These are phyloP conservation scores for Geotrichum klebahnii DNA, from an alignment of 1,139 yeast species.

Conservation along the genomic window DNA sequence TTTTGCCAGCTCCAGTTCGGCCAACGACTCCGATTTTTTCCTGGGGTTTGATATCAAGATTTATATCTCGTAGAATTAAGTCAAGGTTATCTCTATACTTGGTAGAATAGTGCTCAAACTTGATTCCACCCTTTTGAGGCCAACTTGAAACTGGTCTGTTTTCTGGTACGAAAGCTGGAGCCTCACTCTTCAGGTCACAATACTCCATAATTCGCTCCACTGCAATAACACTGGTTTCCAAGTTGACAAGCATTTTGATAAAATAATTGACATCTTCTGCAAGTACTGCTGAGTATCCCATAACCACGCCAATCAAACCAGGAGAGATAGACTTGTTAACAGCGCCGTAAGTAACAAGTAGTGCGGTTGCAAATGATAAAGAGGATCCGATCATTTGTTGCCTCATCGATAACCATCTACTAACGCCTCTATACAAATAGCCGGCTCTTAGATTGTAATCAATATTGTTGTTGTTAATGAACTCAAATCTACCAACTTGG, in stretches of 20 bases:
- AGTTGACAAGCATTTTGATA: conserved; percentile 64
- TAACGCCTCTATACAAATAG: conserved; percentile 53
- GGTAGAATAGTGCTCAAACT: conserved; percentile 58
- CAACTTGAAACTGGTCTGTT: conserved; percentile 48
- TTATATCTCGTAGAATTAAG: conserved; percentile 54
- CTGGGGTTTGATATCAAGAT: conserved; percentile 50
- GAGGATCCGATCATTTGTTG: conserved; percentile 65
- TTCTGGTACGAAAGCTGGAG: conserved; percentile 41
- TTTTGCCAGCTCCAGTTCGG: conserved; percentile 83
- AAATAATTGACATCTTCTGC: conserved; percentile 58
- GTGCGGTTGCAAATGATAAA: conserved; percentile 57
- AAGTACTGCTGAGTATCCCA: conserved; percentile 66
- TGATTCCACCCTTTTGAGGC: conserved; percentile 59
- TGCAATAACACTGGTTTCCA: conserved; percentile 70
- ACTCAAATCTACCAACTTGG: conserved; percentile 52
- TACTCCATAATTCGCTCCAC: conserved; percentile 75
- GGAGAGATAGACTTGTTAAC: conserved; percentile 53
- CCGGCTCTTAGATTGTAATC: conserved; percentile 60
- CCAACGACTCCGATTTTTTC: conserved; percentile 83
- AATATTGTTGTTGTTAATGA: conserved; percentile 54
- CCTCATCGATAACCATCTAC: conserved; percentile 71
- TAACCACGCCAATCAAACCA: conserved; percentile 68
- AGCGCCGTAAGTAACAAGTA: conserved; percentile 48
- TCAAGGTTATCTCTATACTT: conserved; percentile 54
- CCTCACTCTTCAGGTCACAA: conserved; percentile 60